These are phyloP conservation scores for Rasamsonia emersonii DNA, from an alignment of 2,329 filamentous ascomycete genomes.

Conservation along the genomic window DNA sequence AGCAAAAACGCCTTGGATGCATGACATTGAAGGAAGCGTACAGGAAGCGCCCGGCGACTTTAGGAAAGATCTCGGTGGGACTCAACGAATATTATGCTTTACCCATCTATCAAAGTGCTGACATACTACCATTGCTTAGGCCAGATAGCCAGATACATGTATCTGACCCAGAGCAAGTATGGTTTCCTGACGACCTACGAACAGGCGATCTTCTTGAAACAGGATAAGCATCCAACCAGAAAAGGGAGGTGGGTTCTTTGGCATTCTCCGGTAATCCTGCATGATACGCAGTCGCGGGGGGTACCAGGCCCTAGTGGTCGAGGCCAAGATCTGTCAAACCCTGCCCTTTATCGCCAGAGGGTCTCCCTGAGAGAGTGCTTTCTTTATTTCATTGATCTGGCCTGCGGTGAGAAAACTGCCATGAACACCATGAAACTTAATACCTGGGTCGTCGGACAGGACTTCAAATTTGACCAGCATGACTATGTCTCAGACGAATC, in stretches of 20 bases:
- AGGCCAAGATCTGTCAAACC: not conserved
- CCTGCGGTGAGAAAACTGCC: not conserved
- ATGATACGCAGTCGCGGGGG: not conserved
- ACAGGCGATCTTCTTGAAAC: slow-evolving; percentile 1
- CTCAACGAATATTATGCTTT: no score
- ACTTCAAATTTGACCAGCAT: not conserved
- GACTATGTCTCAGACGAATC: not conserved
- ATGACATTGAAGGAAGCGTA: not conserved
- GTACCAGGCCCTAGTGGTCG: no score
- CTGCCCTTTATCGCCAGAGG: not conserved
- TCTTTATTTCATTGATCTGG: not conserved
- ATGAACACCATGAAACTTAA: not conserved
- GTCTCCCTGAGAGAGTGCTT: slow-evolving; percentile 1
- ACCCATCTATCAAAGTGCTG: not conserved
- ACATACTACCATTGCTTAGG: not conserved
- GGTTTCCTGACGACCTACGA: slow-evolving; percentile 1
- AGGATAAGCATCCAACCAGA: slow-evolving; percentile 1
- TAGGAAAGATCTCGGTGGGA: not conserved
- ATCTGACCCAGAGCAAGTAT: not conserved
- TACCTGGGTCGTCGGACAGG: not conserved
- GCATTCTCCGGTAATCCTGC: not conserved
- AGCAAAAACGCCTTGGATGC: slow-evolving; percentile 2
- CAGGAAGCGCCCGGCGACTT: not conserved
- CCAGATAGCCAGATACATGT: slow-evolving; percentile 2
- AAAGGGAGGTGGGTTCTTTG: not conserved